Conservation (phyloP, 305 asterid species). For the Caryopteris hybrid region DNA sequence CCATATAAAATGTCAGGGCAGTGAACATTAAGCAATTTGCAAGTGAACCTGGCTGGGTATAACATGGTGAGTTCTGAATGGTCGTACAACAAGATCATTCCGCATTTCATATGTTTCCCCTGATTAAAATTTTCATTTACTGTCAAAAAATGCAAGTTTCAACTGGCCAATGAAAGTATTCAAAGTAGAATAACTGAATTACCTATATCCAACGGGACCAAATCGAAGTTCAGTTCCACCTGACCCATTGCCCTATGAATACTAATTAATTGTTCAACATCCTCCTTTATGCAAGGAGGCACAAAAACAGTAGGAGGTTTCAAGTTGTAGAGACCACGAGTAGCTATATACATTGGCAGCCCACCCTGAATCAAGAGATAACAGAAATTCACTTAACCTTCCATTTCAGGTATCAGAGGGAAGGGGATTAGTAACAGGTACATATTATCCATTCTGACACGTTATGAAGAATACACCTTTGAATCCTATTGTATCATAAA, state of each 20-base stretch:
- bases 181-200: constrained; percentile 19
- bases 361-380: constrained; percentile 71
- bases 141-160: constrained; percentile 9
- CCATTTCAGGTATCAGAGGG: neutral
- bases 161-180: constrained; percentile 12
- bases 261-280: constrained; percentile 69
- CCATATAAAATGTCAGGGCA: constrained; percentile 7
- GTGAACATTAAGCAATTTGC: neutral
- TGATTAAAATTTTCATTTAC: constrained; percentile 22
- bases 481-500: neutral
- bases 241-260: constrained; percentile 80
- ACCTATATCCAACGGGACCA: constrained; percentile 93
- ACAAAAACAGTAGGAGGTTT: constrained; percentile 91
- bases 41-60: constrained; percentile 78
- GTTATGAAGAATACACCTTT: neutral
- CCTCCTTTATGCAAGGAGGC: constrained; percentile 82
- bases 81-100: constrained; percentile 87
- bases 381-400: constrained; percentile 11
- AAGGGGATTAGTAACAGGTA: no score
- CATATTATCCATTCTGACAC: neutral
- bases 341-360: constrained; percentile 92
- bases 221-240: constrained; percentile 71
- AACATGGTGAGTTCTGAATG: constrained; percentile 87
- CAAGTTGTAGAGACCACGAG: constrained; percentile 83
- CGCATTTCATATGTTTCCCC: constrained; percentile 98